Evolutionary conservation across 2,329 filamentous ascomycete species (phyloP).

Genomic region (Fusarium mangiferae): DNA sequence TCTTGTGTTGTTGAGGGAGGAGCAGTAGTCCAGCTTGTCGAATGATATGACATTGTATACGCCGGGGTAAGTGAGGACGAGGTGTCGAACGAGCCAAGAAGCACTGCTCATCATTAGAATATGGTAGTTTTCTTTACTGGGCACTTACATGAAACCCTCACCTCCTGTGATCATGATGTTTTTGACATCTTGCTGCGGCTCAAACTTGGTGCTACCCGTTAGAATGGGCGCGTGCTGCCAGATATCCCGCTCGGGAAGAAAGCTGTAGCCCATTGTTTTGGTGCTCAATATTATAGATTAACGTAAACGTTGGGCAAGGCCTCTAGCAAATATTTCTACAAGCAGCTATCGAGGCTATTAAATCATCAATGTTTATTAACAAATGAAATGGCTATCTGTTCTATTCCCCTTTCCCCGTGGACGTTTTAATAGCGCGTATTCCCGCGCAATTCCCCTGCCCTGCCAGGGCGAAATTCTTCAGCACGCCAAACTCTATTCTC

Average conservation of each 20-base stretch:
- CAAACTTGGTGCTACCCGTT: slow-evolving; percentile 75
- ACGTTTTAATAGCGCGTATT: fast-evolving
- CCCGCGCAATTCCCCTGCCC: background rate
- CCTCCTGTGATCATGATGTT: slow-evolving; percentile 88
- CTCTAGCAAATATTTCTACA: fast-evolving
- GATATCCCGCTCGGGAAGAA: slow-evolving; percentile 54
- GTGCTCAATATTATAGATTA: fast-evolving
- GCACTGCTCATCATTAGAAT: slow-evolving; percentile 55
- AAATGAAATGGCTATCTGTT: background rate
- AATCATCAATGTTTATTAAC: background rate
- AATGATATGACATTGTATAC: slow-evolving; percentile 84
- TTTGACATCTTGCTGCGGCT: slow-evolving; percentile 73
- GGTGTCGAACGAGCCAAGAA: slow-evolving; percentile 84
- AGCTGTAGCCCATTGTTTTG: background rate
- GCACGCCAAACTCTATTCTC: background rate
- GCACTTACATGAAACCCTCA: slow-evolving; percentile 82
- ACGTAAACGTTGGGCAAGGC: fast-evolving
- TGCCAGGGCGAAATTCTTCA: background rate
- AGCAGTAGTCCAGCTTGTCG: slow-evolving; percentile 86
- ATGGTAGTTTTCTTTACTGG: background rate
- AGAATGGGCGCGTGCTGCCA: slow-evolving; percentile 79
- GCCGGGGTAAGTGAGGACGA: slow-evolving; percentile 76
- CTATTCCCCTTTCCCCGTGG: background rate
- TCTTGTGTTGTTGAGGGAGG: slow-evolving; percentile 81
- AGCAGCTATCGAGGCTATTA: background rate